Percentiles rank a stretch among this genome's conserved stretches.
Conservation (phyloP, 768 basidiomycete genomes). For the Suillus alpinus region DNA sequence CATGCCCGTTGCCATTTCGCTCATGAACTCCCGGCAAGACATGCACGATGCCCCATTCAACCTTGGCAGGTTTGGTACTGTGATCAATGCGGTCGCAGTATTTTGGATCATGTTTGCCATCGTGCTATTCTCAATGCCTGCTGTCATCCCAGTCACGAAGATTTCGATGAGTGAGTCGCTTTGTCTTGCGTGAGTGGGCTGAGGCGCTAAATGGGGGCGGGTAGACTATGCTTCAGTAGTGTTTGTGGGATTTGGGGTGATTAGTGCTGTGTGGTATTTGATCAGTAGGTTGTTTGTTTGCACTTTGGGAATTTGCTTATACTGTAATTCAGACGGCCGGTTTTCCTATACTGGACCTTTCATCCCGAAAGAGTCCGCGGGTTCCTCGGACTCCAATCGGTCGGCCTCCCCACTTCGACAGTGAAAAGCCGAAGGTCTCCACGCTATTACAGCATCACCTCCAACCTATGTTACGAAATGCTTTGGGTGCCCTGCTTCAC, state of each 20-base stretch:
- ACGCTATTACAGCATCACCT: neutral
- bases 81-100: conserved; percentile 50
- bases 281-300: conserved; percentile 40
- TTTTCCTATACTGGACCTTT: conserved; percentile 44
- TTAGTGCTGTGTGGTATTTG: conserved; percentile 61
- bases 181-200: neutral
- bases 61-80: conserved; percentile 43
- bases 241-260: conserved; percentile 57
- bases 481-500: neutral
- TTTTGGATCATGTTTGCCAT: conserved; percentile 62
- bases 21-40: conserved; percentile 41
- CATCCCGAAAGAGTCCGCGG: conserved; percentile 21
- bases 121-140: conserved; percentile 69
- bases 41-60: conserved; percentile 50
- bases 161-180: conserved; percentile 45
- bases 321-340: conserved; percentile 37
- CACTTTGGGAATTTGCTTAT: neutral
- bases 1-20: conserved; percentile 56
- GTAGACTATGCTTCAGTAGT: conserved; percentile 68
- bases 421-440: neutral
- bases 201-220: neutral
- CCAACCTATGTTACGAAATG: neutral
- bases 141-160: conserved; percentile 51
- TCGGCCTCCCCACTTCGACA: neutral
- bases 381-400: neutral